phyloP scores from a whole-genome alignment of 2,329 filamentous ascomycete species.

The Ophiostoma sp. region DNA sequence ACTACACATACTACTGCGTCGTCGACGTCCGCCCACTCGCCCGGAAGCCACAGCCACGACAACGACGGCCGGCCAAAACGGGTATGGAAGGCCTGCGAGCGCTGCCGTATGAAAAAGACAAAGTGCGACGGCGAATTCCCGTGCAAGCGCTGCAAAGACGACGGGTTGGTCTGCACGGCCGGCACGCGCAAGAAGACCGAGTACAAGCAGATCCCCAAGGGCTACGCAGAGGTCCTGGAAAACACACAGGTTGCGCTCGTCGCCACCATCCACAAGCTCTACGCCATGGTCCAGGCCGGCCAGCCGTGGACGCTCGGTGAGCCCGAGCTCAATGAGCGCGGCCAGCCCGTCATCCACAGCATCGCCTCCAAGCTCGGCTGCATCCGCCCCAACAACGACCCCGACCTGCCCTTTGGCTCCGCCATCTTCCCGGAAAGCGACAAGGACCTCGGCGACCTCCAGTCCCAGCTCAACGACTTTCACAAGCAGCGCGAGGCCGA shows the following conservation, averaged over 20 bases:
- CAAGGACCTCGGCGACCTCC: slow-evolving; percentile 52
- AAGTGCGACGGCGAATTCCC: slow-evolving; percentile 64
- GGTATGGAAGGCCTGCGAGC: slow-evolving; percentile 62
- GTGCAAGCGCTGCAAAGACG: slow-evolving; percentile 62
- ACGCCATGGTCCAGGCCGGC: slow-evolving; percentile 55
- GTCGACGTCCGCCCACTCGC: slow-evolving; percentile 28
- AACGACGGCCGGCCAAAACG: slow-evolving; percentile 56
- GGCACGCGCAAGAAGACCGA: slow-evolving; percentile 63
- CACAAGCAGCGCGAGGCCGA: slow-evolving; percentile 39
- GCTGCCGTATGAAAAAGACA: slow-evolving; percentile 65
- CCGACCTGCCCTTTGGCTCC: slow-evolving; percentile 50
- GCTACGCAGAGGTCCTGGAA: slow-evolving; percentile 60
- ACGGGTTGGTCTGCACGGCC: slow-evolving; percentile 58
- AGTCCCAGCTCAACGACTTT: slow-evolving; percentile 49
- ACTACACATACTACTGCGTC: not conserved
- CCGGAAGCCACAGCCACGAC: slow-evolving; percentile 37
- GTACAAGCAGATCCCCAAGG: slow-evolving; percentile 60
- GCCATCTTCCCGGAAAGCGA: slow-evolving; percentile 59
- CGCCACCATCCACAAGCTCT: slow-evolving; percentile 60
- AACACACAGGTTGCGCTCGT: slow-evolving; percentile 61
- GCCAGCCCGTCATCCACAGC: slow-evolving; percentile 60
- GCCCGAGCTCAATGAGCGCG: slow-evolving; percentile 58
- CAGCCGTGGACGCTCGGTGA: slow-evolving; percentile 59
- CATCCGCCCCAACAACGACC: slow-evolving; percentile 57
- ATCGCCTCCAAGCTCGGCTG: slow-evolving; percentile 60